phyloP scores from a whole-genome alignment of 2,329 filamentous ascomycete species.

The Ceratocystis destructans region DNA sequence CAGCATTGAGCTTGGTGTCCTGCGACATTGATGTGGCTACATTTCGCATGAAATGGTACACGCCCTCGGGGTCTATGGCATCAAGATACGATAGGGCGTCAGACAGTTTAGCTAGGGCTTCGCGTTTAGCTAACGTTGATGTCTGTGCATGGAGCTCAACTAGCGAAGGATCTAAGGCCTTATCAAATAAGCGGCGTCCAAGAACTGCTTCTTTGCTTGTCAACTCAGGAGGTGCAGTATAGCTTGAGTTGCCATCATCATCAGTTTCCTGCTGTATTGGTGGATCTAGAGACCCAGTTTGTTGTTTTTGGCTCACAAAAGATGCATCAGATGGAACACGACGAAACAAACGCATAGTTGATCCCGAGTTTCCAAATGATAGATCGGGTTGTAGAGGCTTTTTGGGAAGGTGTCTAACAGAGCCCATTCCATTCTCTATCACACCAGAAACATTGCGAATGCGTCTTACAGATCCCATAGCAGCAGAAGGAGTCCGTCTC shows the following conservation, averaged over 20 bases:
- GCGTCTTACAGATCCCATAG: slow-evolving; percentile 16
- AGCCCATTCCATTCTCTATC: slow-evolving; percentile 11
- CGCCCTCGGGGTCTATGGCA: slow-evolving; percentile 76
- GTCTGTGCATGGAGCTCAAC: slow-evolving; percentile 79
- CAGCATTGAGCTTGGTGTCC: slow-evolving; percentile 49
- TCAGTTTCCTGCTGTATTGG: not conserved
- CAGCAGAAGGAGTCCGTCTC: slow-evolving; percentile 15
- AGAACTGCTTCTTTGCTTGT: slow-evolving; percentile 69
- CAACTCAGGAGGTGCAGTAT: slow-evolving; percentile 36
- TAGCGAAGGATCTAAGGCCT: slow-evolving; percentile 68
- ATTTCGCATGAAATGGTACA: slow-evolving; percentile 68
- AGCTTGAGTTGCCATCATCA: slow-evolving; percentile 26
- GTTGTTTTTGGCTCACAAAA: slow-evolving; percentile 21
- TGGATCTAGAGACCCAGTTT: slow-evolving; percentile 30
- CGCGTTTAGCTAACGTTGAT: slow-evolving; percentile 51
- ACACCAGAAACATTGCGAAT: slow-evolving; percentile 15
- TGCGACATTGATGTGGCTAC: slow-evolving; percentile 60
- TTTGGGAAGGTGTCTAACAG: slow-evolving; percentile 15
- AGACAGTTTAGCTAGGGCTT: slow-evolving; percentile 68
- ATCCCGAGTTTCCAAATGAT: slow-evolving; percentile 86
- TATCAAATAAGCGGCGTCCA: slow-evolving; percentile 67
- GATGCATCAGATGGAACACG: slow-evolving; percentile 62
- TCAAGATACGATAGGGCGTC: slow-evolving; percentile 79
- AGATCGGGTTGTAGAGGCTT: slow-evolving; percentile 70
- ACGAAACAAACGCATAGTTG: slow-evolving; percentile 82